Evolutionary conservation across 2,329 filamentous ascomycete species (phyloP).

Genomic region (Fonsecaea monophora): DNA sequence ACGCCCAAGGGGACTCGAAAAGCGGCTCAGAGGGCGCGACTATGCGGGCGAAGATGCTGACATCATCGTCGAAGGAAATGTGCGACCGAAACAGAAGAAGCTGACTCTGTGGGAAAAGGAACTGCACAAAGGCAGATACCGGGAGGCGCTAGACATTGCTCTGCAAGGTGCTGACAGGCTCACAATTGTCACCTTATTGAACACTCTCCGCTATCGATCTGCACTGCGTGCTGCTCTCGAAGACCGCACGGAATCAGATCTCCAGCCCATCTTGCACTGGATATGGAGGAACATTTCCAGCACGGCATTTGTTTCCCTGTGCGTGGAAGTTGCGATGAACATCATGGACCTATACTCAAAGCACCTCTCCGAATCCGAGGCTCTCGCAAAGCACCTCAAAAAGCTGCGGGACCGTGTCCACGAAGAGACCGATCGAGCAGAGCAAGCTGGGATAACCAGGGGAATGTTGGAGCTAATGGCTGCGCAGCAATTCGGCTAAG

Average conservation of each 20-base stretch:
- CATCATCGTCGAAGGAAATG: constrained; percentile 82
- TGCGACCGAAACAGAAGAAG: constrained; percentile 67
- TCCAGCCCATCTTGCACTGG: constrained; percentile 86
- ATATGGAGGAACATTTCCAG: constrained; percentile 80
- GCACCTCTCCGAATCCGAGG: constrained; percentile 74
- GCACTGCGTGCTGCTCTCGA: constrained; percentile 81
- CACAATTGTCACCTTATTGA: constrained; percentile 76
- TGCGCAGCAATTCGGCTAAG: constrained; percentile 22
- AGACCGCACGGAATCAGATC: constrained; percentile 77
- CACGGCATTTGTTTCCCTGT: constrained; percentile 75
- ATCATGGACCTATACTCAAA: constrained; percentile 87
- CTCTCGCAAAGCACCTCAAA: constrained; percentile 74
- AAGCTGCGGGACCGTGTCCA: constrained; percentile 73
- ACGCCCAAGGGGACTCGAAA: constrained; percentile 65
- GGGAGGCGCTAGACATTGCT: constrained; percentile 78
- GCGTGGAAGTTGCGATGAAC: constrained; percentile 81
- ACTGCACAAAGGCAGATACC: constrained; percentile 78
- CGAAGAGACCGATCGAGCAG: constrained; percentile 79
- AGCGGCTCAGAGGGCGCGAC: constrained; percentile 72
- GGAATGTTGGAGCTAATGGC: constrained; percentile 80
- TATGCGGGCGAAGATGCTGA: constrained; percentile 84
- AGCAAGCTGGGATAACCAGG: constrained; percentile 78
- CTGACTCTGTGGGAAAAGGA: constrained; percentile 80
- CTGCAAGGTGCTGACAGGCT: constrained; percentile 67
- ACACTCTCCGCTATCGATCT: constrained; percentile 84